Conservation (phyloP, 1,139 yeast species). For the Geotrichum fermentans region DNA sequence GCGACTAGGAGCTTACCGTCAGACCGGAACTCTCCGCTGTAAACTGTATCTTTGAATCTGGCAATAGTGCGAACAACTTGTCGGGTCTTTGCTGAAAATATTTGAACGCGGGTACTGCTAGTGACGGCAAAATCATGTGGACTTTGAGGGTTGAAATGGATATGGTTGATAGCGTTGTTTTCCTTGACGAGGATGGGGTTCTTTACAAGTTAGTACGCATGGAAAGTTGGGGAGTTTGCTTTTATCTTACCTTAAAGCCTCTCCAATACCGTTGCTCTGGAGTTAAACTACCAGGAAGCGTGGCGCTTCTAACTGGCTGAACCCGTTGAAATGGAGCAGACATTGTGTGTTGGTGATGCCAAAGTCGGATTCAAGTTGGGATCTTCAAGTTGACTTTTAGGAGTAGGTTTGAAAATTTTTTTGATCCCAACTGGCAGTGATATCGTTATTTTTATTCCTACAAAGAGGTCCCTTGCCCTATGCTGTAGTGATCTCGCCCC, state of each 20-base stretch:
- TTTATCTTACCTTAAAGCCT: slow-evolving; percentile 47
- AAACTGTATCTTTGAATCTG: slow-evolving; percentile 86
- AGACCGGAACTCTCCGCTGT: slow-evolving; percentile 72
- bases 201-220: slow-evolving; percentile 14
- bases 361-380: too few species aligned
- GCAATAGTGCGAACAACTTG: slow-evolving; percentile 86
- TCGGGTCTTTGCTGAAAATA: slow-evolving; percentile 87
- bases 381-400: too few species aligned
- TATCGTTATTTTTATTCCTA: too few species aligned
- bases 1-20: slow-evolving; percentile 84
- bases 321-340: slow-evolving; percentile 72
- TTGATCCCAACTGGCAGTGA: too few species aligned
- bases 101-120: slow-evolving; percentile 84
- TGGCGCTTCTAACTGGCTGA: slow-evolving; percentile 65
- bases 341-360: slow-evolving; percentile 50
- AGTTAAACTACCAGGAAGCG: slow-evolving; percentile 76
- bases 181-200: slow-evolving; percentile 90
- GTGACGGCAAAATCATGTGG: slow-evolving; percentile 95
- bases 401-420: too few species aligned
- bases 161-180: slow-evolving; percentile 84
- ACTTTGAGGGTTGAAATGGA: slow-evolving; percentile 76
- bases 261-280: slow-evolving; percentile 96
- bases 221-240: background rate
- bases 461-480: too few species aligned
- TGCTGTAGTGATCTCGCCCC: too few species aligned